Evolutionary conservation across 1,284 basidiomycete species (phyloP), one percentile per base, ranked within the genome.

Genomic region (Peniophora sp.): DNA sequence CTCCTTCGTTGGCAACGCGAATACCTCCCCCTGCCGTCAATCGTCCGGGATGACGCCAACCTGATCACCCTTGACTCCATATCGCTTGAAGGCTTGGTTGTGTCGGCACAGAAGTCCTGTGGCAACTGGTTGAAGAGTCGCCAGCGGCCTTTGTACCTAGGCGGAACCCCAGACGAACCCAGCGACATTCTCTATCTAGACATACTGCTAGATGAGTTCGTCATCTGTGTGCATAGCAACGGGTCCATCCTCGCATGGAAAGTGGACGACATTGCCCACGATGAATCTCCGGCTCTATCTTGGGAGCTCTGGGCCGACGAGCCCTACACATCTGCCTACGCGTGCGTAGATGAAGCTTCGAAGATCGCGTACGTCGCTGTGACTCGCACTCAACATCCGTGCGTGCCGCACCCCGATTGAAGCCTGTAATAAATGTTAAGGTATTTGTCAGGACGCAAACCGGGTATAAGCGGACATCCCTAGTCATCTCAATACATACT

Each of bases 181-280:
- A 49, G 52, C 3, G 51, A 57, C 12, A 48, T 73, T 6, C 46
- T 69, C 20, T 63, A 61, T 17, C 52, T 75, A 32, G 58, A 69
- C 46, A 45, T 71, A 18, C 63, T 70, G 47, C 49, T 66, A n/a
- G 72, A 74, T 47, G 57, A 64, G 51, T 73, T 70, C 70, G 57
- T 75, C 20, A 53, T 75, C 27, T 62, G 65, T 10, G 57, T 70
- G 2, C 73, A 71, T 53, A 57, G 55, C 15, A 66, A 71, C 51
- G 72, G 72, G 6, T 50, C 58, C 3, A 54, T 70, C 2, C 60
- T 66, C 47, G 52, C 74, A 0, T 72, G 69, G 64, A 68, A 73
- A 54, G 51, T 65, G 1, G 11, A 18, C 5, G 15, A 20, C 12
- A 37, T 48, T 46, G 37, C 35, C 12, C 48, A 47, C 18, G 54